A percentile compares a stretch with the other conserved stretches of the same genome.
Conservation (phyloP, 2,329 filamentous ascomycete species). For the Scortechinia acanthostroma region DNA sequence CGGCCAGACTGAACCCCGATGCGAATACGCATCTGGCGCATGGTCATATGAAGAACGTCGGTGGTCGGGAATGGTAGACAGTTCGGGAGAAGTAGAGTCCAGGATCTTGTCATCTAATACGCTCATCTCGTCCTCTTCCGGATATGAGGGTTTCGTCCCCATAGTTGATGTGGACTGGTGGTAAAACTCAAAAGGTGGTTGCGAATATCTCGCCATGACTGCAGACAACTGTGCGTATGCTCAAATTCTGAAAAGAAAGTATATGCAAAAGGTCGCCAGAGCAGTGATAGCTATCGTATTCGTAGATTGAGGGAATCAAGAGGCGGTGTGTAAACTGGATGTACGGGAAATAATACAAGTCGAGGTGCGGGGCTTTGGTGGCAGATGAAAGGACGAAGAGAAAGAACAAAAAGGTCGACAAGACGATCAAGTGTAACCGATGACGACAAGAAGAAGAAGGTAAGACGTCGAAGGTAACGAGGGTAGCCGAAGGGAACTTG, state of each 20-base stretch:
- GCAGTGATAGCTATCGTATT: constrained; percentile 6
- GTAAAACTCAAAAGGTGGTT: constrained; percentile 7
- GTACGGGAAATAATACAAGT: neutral
- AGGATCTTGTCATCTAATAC: constrained; percentile 17
- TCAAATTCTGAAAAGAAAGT: too few relatives aligned
- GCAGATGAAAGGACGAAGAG: constrained; percentile 2
- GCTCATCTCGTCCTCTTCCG: constrained; percentile 15
- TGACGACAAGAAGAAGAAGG: too few relatives aligned
- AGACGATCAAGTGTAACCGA: too few relatives aligned
- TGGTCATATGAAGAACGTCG: constrained; percentile 9
- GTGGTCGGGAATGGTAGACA: constrained; percentile 13
- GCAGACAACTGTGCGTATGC: too few relatives aligned
- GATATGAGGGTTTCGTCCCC: constrained; percentile 12
- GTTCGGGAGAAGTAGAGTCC: constrained; percentile 13
- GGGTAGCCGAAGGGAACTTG: too few relatives aligned
- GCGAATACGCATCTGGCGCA: constrained; percentile 9
- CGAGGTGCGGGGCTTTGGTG: neutral
- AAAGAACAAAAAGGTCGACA: neutral
- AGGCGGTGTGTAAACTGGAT: constrained; percentile 2
- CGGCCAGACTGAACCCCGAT: constrained; percentile 1
- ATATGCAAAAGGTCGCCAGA: constrained; percentile 8
- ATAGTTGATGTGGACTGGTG: constrained; percentile 8
- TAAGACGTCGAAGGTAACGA: too few relatives aligned
- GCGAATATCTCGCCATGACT: constrained; percentile 8
- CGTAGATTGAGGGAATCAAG: too few relatives aligned